These are phyloP conservation scores for Neurospora africana DNA, from an alignment of 495 filamentous ascomycete genomes.

Conservation along the genomic window DNA sequence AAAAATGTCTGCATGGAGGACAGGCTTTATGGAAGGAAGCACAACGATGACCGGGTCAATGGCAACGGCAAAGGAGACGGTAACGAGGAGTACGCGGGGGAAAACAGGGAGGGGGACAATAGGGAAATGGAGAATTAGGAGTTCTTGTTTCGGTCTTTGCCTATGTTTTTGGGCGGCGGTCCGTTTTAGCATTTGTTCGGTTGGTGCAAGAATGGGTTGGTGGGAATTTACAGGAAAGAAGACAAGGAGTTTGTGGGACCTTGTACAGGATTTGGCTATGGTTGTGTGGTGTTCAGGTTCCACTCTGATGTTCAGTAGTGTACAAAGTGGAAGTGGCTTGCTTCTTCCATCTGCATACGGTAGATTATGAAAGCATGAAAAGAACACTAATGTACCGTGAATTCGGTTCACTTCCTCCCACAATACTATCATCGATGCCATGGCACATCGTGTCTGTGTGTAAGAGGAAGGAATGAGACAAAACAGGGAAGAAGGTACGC, in stretches of 20 bases:
- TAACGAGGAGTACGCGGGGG: neutral
- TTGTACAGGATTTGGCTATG: neutral
- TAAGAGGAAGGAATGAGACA: neutral
- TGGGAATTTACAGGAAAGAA: neutral
- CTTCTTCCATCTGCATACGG: neutral
- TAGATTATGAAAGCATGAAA: neutral
- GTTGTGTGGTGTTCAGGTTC: neutral
- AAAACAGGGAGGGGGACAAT: neutral
- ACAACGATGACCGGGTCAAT: neutral
- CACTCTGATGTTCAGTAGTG: neutral
- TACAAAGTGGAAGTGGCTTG: neutral
- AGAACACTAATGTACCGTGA: neutral
- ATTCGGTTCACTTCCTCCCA: neutral
- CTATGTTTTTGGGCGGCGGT: slow-evolving; percentile 12
- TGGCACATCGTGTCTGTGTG: neutral
- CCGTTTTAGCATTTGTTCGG: neutral
- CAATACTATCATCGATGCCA: neutral
- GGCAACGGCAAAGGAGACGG: neutral
- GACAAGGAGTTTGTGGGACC: neutral
- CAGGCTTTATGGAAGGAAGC: neutral
- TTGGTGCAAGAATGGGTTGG: neutral
- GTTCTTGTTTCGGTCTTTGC: neutral
- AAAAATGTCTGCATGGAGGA: neutral
- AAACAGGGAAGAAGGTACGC: neutral
- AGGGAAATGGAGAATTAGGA: neutral